A percentile compares a stretch with the other conserved stretches of the same genome.
Conservation (phyloP, 352 stramenopile genomes). For the Pythium sukuiense region DNA sequence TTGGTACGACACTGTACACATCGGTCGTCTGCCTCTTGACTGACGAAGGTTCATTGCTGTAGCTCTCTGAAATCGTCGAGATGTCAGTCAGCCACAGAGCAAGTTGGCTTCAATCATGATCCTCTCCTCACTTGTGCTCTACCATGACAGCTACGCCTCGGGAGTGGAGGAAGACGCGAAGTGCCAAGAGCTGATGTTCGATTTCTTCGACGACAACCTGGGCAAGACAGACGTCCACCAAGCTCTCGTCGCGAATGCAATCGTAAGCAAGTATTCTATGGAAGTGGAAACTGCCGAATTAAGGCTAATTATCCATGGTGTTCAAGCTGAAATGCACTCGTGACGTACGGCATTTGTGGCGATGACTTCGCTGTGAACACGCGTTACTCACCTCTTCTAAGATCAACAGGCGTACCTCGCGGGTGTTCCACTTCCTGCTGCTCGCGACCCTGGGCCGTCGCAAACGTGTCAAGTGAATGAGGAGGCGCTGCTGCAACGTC, state of each 20-base stretch:
- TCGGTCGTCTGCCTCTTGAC: neutral
- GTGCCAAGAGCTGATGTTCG: constrained; percentile 23
- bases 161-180: constrained; percentile 13
- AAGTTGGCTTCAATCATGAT: neutral
- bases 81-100: neutral
- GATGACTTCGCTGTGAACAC: neutral
- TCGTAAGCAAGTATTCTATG: constrained; percentile 7
- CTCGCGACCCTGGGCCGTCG: neutral
- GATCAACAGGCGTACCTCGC: constrained; percentile 14
- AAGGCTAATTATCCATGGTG: neutral
- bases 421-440: constrained; percentile 17
- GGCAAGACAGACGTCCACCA: neutral
- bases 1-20: neutral
- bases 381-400: neutral
- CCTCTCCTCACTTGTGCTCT: neutral
- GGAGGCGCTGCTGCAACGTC: constrained; percentile 9
- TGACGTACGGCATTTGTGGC: neutral
- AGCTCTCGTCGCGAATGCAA: constrained; percentile 14
- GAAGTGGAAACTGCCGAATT: too few species aligned
- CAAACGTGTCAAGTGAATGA: constrained; percentile 3
- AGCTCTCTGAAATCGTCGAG: constrained; percentile 14
- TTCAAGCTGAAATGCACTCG: neutral
- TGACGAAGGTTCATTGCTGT: neutral
- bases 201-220: constrained; percentile 25
- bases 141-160: constrained; percentile 19